Evolutionary conservation across 345 rosid genomes (phyloP), one percentile per base, ranked within the genome.

Genomic region (Schrenkiella parvula): DNA sequence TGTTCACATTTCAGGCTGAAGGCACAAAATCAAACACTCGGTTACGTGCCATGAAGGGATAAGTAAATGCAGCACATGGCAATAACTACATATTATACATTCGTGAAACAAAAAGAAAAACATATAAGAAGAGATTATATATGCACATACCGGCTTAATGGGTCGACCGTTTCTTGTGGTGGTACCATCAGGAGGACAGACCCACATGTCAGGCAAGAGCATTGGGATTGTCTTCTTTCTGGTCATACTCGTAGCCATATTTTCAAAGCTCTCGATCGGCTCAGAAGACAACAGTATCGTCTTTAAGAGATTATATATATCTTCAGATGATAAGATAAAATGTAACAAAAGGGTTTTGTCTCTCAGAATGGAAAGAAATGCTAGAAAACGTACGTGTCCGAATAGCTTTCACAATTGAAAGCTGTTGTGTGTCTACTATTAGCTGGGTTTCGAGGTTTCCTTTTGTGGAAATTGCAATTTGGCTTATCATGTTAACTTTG

Each of bases 151-250:
- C 60, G 59, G 0, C 0, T n/a, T 51, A 37, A 23, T 9, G 15
- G 4, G 0, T 51, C 7, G 71, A 51, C 71, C 34, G 25, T 0
- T 32, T 13, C 14, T 21, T 13, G 7, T 22, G 22, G 1, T 48
- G 58, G 9, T 15, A 37, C 6, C 4, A 15, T 9, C 6, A 23
- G 35, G 50, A 66, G 48, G 51, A n/a, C n/a, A n/a, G 48, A 51
- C 71, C 71, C 71, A 66, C 48, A 66, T 5, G 37, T 66, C 59
- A 66, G 48, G 60, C 60, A 66, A 23, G 35, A 66, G 7, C 17
- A 5, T n/a, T 10, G 35, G 31, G 31, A 28, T 4, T 28, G 6
- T 4, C n/a, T 50, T 3, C 25, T 35, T 15, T 26, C 13, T 15
- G 35, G 35, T 31, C 34, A 2, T n/a, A n/a, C n/a, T 65, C 46